Conservation (phyloP, 73 alveolate species). For the Paraurostyla sp. region DNA sequence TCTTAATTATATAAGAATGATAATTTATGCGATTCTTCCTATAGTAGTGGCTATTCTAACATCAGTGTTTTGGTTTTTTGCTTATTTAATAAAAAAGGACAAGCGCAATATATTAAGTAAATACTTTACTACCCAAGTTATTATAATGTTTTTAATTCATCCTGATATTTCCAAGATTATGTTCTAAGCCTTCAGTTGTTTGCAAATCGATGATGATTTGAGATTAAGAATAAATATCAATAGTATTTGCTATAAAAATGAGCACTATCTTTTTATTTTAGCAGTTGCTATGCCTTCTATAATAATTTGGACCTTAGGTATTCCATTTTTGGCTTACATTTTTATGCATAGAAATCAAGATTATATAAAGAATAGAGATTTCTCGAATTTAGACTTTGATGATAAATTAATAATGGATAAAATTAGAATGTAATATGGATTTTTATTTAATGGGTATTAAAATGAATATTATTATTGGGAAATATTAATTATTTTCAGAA, state of each 20-base stretch:
- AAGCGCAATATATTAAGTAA: too few species aligned
- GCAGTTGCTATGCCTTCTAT: too few species aligned
- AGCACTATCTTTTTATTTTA: not conserved
- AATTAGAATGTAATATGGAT: slow-evolving; percentile 61
- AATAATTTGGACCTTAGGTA: slow-evolving; percentile 26
- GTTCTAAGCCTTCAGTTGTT: too few species aligned
- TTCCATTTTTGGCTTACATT: not conserved
- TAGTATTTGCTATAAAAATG: too few species aligned
- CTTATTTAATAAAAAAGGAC: too few species aligned
- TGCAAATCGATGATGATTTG: too few species aligned
- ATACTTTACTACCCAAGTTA: not conserved
- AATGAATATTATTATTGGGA: slow-evolving; percentile 66
- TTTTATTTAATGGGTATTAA: slow-evolving; percentile 62
- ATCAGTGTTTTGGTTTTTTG: not conserved
- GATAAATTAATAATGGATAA: not conserved
- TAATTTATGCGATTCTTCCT: slow-evolving; percentile 27
- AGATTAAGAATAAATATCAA: too few species aligned
- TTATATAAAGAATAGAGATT: not conserved
- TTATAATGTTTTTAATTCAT: too few species aligned
- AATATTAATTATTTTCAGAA: slow-evolving; percentile 67
- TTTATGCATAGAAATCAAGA: not conserved
- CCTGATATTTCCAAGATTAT: too few species aligned
- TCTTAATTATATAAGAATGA: not conserved
- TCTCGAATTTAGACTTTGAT: not conserved
- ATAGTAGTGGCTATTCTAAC: not conserved